A percentile compares a stretch with the other conserved stretches of the same genome.
phyloP scores from a whole-genome alignment of 176 grass and related monocot genomes.

The Hordeum vulgare region MorexV3_pseudomolecules_assembly NC_058520.1:574654394-574654893 shows the following conservation, averaged over 20 bases:
- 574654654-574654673: background rate
- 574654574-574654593: too few species aligned
- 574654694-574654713: slow-evolving; percentile 8
- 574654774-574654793: background rate
- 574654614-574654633: too few species aligned
- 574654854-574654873: background rate
- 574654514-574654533: too few species aligned
- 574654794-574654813: background rate
- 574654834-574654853: background rate
- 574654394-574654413: too few species aligned
- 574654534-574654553: too few species aligned
- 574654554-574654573: too few species aligned
- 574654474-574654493: too few species aligned
- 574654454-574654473: too few species aligned
- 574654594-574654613: too few species aligned
- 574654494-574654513: too few species aligned
- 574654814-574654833: background rate
- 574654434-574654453: too few species aligned
- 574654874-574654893: slow-evolving; percentile 12
- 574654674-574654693: background rate
- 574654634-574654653: background rate
- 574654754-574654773: slow-evolving; percentile 17
- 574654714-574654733: background rate
- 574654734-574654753: slow-evolving; percentile 1
- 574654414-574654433: too few species aligned